phyloP scores from a whole-genome alignment of 441 rosid genomes.

The Kokia cookei region DNA sequence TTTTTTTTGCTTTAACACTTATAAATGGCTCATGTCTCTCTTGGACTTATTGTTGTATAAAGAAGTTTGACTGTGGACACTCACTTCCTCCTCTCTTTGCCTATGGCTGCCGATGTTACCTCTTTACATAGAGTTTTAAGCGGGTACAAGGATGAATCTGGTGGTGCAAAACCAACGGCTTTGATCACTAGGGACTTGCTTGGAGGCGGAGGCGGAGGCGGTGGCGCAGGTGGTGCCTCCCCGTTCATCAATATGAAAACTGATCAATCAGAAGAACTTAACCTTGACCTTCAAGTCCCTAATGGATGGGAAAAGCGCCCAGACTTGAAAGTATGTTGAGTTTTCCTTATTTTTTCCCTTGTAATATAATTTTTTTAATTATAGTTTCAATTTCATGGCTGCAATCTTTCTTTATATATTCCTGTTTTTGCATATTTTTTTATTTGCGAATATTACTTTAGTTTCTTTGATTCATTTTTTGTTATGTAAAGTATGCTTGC shows the following conservation, averaged over 20 bases:
- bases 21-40: not conserved
- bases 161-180: constrained; percentile 28
- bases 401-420: not conserved
- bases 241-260: not conserved
- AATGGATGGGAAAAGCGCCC: constrained; percentile 83
- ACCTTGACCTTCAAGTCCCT: constrained; percentile 83
- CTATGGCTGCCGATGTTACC: constrained; percentile 77
- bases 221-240: constrained; percentile 14
- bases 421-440: constrained; percentile 9
- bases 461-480: not conserved
- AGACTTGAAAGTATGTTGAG: constrained; percentile 59
- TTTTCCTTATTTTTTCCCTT: not conserved
- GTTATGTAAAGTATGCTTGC: not conserved
- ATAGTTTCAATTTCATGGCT: not conserved
- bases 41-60: not conserved
- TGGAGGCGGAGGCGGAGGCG: constrained; percentile 27
- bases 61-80: not conserved
- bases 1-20: not conserved
- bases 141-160: constrained; percentile 33
- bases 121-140: constrained; percentile 34
- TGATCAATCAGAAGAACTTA: constrained; percentile 52
- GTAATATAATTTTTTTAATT: not conserved
- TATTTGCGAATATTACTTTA: not conserved
- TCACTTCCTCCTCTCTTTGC: not conserved
- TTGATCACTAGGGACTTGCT: constrained; percentile 63